These are phyloP conservation scores for Neurospora discreta DNA, from an alignment of 495 filamentous ascomycete genomes.

Conservation along the genomic window DNA sequence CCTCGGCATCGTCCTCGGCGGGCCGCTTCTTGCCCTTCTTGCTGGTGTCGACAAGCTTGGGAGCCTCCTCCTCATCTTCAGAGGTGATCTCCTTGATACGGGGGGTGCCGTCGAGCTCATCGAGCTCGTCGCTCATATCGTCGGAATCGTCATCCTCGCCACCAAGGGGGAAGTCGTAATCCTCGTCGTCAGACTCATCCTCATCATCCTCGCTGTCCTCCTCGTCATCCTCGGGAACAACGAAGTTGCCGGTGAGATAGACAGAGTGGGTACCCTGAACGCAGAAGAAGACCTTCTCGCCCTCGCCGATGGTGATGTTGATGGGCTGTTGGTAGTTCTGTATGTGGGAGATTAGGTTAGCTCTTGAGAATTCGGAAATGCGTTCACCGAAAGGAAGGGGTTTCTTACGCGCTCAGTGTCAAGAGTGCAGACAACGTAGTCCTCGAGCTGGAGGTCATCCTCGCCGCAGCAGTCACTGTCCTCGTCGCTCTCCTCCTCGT, in stretches of 20 bases:
- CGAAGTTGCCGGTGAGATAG: conserved; percentile 91
- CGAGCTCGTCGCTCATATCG: conserved; percentile 72
- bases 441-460: conserved; percentile 62
- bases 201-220: conserved; percentile 45
- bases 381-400: neutral
- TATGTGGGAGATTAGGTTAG: neutral
- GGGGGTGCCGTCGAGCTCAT: conserved; percentile 67
- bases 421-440: conserved; percentile 87
- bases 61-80: conserved; percentile 68
- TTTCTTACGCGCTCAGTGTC: conserved; percentile 53
- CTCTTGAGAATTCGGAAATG: neutral
- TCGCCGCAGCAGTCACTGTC: conserved; percentile 38
- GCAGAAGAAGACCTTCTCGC: conserved; percentile 83
- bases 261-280: conserved; percentile 82
- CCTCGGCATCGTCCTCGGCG: conserved; percentile 55
- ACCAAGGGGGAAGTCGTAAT: conserved; percentile 73
- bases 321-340: conserved; percentile 94
- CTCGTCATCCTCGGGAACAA: conserved; percentile 45
- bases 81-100: conserved; percentile 76
- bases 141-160: conserved; percentile 49
- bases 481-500: conserved; percentile 43
- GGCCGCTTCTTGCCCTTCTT: conserved; percentile 73
- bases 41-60: conserved; percentile 55
- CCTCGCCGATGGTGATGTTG: conserved; percentile 76
- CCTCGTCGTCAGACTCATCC: conserved; percentile 56